Evolutionary conservation across 2,329 filamentous ascomycete genomes (phyloP), one percentile per base, ranked within the genome.

Genomic region (Talaromyces sp.): DNA sequence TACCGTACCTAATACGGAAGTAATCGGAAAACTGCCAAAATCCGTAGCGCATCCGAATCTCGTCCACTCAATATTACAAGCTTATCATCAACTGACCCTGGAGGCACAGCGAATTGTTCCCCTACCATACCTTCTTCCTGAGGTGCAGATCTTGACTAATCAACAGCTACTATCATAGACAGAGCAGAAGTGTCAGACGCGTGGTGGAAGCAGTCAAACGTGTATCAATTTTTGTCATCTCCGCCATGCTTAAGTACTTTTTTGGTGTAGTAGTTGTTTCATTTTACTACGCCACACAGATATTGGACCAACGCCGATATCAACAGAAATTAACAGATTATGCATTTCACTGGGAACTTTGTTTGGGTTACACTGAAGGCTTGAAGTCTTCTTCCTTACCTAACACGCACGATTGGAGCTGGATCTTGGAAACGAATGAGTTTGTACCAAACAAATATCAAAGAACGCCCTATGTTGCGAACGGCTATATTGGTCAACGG

Each of bases 401-500:
- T 19, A n/a, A 37, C 2, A 54, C 5, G 4, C 9, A 45, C 39
- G 8, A 59, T 19, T 59, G 35, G 41, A 37, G 27, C 19, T 66
- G 65, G 65, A 17, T 56, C 22, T 35, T 66, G 22, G 61, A 60
- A 33, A 66, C 65, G n/a, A 54, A 33, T 47, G 35, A 57, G 17
- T 66, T 64, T 47, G 31, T 54, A 17, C 65, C 65, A 22, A 66
- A 66, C 47, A 61, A 63, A 25, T 63, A 63, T 27, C 65, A 66
- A 49, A 54, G 61, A 25, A 59, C 61, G 7, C 65, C 65, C 6
- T 64, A 66, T 61, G 61, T 66, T 11, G 39, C 65, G 2, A 64
- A 66, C 49, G 65, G 65, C 3, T 66, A 66, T 19, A 64, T 66
- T 47, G 65, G 65, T 43, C 63, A 66, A 49, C 22, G 57, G n/a